Base-by-base conservation (phyloP, 805 yeast genomes). In the Scheffersomyces lignosus region DNA sequence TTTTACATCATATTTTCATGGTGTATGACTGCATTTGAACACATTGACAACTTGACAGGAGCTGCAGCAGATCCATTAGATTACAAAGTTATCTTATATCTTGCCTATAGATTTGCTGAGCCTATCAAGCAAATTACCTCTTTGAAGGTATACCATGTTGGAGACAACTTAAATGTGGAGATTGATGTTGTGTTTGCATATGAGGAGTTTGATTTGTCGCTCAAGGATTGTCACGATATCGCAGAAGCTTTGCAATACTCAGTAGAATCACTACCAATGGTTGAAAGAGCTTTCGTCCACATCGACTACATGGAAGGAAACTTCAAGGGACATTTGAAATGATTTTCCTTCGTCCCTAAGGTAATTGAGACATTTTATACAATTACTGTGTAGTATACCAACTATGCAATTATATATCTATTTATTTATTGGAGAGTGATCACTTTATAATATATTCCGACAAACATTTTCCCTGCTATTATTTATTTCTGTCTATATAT, bases 211-310 rank as follows among this genome's bases (percentile, higher is more conserved):
- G 54, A 69, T 7, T 59, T 81, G 45, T 55, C 69, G 3, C 62
- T 85, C 51, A 73, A 80, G 40, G 95, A 86, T 49, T 70, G 81
- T 36, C 95, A 86, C 56, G 95, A 86, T 54, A 68, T 86, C 24
- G 95, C 87, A 3, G 95, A 85, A 57, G 81, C 90, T 0, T 62
- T 86, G 30, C 95, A 86, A 58, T 86, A 84, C 51, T 85, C 93
- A 1, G 69, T 86, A 17, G 95, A 86, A 46, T 78, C 89, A 0
- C 62, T 86, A 41, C 89, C 91, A 0, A 75, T 70, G 56, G 89
- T 86, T 2, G 91, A 86, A 53, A 66, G 95, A 35, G 88, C 90
- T 1, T 86, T 81, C 67, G 93, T 86, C 13, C 95, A 86, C 54
- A 70, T 85, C 22, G 95, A 86, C 49, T 80, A 80, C 38, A 66